These are phyloP conservation scores for Panicum virgatum DNA, from an alignment of 202 grass and related monocot genomes.

Conservation along the genomic window DNA sequence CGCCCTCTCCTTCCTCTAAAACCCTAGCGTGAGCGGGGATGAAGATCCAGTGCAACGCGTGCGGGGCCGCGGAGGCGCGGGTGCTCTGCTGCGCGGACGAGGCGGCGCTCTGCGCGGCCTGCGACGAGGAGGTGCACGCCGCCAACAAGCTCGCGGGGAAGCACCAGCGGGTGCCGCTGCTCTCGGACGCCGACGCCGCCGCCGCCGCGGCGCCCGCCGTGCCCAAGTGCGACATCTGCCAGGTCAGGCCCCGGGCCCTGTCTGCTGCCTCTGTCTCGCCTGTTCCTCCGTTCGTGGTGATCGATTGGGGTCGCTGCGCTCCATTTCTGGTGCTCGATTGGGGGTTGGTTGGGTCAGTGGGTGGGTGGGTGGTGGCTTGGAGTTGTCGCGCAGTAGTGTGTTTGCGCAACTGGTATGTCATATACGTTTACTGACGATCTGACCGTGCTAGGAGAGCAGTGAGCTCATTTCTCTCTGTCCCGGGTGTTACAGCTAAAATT, in stretches of 20 bases:
- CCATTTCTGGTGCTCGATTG: background rate
- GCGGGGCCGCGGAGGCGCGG: slow-evolving; percentile 83
- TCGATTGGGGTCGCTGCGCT: background rate
- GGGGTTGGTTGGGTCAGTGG: background rate
- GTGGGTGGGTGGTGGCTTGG: background rate
- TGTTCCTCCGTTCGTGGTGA: background rate
- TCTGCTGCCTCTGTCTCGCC: too few relatives aligned
- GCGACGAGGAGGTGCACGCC: slow-evolving; percentile 95
- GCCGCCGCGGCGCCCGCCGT: slow-evolving; percentile 36
- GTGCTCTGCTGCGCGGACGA: slow-evolving; percentile 99
- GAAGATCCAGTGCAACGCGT: slow-evolving; percentile 99
- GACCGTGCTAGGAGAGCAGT: background rate
- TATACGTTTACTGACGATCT: background rate
- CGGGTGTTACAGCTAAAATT: too few relatives aligned
- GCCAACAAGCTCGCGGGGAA: slow-evolving; percentile 94
- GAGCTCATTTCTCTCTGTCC: too few relatives aligned
- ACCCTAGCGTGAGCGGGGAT: slow-evolving; percentile 39
- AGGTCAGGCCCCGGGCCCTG: slow-evolving; percentile 40
- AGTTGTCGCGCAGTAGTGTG: background rate
- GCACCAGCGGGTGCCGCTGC: slow-evolving; percentile 86
- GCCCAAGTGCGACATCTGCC: slow-evolving; percentile 97
- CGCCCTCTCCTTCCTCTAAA: background rate
- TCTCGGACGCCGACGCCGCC: slow-evolving; percentile 24
- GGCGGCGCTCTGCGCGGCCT: slow-evolving; percentile 80
- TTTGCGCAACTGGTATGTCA: too few relatives aligned